A percentile compares a stretch with the other conserved stretches of the same genome.
Conservation (phyloP, 192 early-diverging fungal species). For the Coemansia pectinata region DNA sequence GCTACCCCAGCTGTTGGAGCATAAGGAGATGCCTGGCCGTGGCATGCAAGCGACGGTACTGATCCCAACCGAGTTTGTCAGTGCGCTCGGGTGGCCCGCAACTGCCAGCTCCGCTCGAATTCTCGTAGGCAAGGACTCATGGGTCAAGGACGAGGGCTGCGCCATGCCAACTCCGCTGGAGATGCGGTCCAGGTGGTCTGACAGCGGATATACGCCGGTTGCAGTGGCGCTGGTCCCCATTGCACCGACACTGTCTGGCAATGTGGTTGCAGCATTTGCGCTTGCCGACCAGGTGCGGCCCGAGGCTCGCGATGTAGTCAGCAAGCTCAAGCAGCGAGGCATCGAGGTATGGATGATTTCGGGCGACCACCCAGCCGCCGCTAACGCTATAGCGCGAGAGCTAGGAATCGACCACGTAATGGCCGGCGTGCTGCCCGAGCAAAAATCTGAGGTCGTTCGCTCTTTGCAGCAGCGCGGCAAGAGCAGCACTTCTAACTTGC, state of each 20-base stretch:
- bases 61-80: constrained; percentile 17
- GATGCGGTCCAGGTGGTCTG: constrained; percentile 49
- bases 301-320: constrained; percentile 72
- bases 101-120: constrained; percentile 17
- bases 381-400: constrained; percentile 73
- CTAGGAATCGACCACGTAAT: constrained; percentile 87
- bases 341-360: constrained; percentile 89
- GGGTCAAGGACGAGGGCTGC: constrained; percentile 60
- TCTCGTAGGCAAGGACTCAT: constrained; percentile 73
- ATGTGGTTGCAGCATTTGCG: constrained; percentile 66
- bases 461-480: constrained; percentile 61
- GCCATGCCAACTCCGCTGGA: constrained; percentile 43
- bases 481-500: not conserved
- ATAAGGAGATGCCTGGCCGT: constrained; percentile 42
- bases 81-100: constrained; percentile 29
- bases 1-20: constrained; percentile 25
- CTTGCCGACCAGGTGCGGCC: constrained; percentile 85
- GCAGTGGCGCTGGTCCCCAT: constrained; percentile 34
- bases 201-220: constrained; percentile 68
- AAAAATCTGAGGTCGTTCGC: constrained; percentile 78
- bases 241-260: constrained; percentile 57
- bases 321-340: constrained; percentile 68
- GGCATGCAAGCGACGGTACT: constrained; percentile 42
- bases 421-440: constrained; percentile 86
- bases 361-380: constrained; percentile 85